phyloP scores from a whole-genome alignment of 441 rosid species.

The Gossypium laxum region DNA sequence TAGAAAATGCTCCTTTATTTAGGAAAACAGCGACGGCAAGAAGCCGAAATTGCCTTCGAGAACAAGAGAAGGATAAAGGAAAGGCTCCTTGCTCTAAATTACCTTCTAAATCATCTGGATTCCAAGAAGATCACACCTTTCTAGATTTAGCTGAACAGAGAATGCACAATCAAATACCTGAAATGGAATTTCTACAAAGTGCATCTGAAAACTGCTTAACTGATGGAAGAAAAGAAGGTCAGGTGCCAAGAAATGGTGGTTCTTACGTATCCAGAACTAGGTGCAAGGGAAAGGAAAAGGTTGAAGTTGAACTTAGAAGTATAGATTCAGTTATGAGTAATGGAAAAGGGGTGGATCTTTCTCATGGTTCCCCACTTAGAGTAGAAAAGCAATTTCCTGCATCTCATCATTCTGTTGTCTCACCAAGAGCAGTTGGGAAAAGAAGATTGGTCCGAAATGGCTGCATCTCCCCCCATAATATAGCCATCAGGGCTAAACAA shows the following conservation, averaged over 20 bases:
- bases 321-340: slow-evolving; percentile 24
- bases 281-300: slow-evolving; percentile 42
- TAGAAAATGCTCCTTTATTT: slow-evolving; percentile 31
- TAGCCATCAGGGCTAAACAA: slow-evolving; percentile 37
- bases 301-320: slow-evolving; percentile 13
- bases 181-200: slow-evolving; percentile 23
- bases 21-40: slow-evolving; percentile 27
- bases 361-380: slow-evolving; percentile 24
- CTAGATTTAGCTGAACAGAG: slow-evolving; percentile 23
- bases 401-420: slow-evolving; percentile 16
- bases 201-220: slow-evolving; percentile 21
- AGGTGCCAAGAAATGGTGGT: slow-evolving; percentile 17
- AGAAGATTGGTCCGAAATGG: slow-evolving; percentile 78
- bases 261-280: slow-evolving; percentile 18
- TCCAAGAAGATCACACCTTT: slow-evolving; percentile 18
- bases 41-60: slow-evolving; percentile 19
- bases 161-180: slow-evolving; percentile 20
- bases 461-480: slow-evolving; percentile 68
- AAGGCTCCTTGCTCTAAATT: slow-evolving; percentile 25
- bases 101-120: slow-evolving; percentile 15
- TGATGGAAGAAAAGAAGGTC: slow-evolving; percentile 29
- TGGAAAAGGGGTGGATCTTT: slow-evolving; percentile 22
- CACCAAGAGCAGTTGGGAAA: slow-evolving; percentile 34
- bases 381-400: slow-evolving; percentile 23
- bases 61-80: slow-evolving; percentile 29